Evolutionary conservation across 176 grass and related monocot species (phyloP), one percentile per base, ranked within the genome.

Genomic region (Saccharum officinarum): DNA sequence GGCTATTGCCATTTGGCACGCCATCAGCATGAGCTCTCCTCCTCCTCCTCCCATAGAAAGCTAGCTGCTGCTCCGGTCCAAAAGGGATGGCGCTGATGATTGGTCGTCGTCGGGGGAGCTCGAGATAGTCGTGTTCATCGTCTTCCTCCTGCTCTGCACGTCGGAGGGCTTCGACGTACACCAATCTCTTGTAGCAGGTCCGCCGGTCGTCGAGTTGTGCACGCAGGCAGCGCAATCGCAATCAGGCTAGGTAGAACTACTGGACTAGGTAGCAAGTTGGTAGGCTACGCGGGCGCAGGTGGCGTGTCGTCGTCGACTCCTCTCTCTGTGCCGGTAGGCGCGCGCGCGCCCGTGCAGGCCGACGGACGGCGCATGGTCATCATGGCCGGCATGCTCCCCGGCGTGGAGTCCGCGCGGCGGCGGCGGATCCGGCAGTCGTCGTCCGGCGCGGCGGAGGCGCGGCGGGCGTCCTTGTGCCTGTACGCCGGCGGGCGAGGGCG

Each of bases 301-400:
- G 87, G 22, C 18, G 82, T 22, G 61, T 78, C 82, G 65, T 63
- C 33, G 38, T 37, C 36, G 36, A 6, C 5, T 37, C 36, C 9
- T 10, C 2, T 22, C 8, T n/a, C 55, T 23, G 22, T 23, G 57
- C 9, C 57, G 57, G 11, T 6, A 30, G 22, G 33, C 6, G 10
- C 20, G 45, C 15, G 4, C 67, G 9, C 4, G 16, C n/a, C n/a
- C 49, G 47, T 57, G 14, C 42, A 30, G 42, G 31, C 4, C 33
- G 70, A 22, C 40, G 61, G 52, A 22, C 40, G 62, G 38, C 13
- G 69, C 18, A 95, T 95, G 63, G 87, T 75, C 8, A 55, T 88
- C 73, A 94, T 98, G 89, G 95, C 93, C 39, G 92, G 93, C 41
- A 98, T 98, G 83, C 85, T 98, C 22, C 91, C 95, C 3, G 93